Conservation (phyloP, 768 basidiomycete genomes). For the Suillus paluster region DNA sequence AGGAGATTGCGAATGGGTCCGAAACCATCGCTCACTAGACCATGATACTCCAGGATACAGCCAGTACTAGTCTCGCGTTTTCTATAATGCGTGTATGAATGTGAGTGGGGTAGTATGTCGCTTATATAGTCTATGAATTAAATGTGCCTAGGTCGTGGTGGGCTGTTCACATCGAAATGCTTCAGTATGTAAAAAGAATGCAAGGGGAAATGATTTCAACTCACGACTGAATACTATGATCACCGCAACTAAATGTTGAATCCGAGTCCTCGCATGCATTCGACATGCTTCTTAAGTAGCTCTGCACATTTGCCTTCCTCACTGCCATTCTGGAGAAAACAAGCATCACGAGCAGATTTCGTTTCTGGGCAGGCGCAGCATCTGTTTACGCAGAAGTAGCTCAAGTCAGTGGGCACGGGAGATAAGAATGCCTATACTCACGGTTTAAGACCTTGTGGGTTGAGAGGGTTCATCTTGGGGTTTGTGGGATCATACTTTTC, state of each 20-base stretch:
- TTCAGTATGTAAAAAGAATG: background rate
- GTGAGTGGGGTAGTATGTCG: background rate
- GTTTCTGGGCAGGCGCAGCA: conserved; percentile 97
- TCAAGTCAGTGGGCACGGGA: background rate
- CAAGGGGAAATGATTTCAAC: background rate
- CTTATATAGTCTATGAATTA: background rate
- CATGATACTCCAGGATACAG: background rate
- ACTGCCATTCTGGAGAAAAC: conserved; percentile 75
- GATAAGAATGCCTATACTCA: conserved; percentile 43
- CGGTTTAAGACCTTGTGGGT: conserved; percentile 96
- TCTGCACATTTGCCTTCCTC: conserved; percentile 82
- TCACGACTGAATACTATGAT: background rate
- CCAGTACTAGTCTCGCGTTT: background rate
- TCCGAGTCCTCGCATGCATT: conserved; percentile 90
- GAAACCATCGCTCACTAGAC: background rate
- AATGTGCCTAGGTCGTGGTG: background rate
- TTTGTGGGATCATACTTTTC: conserved; percentile 72
- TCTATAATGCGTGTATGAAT: background rate
- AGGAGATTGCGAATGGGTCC: background rate
- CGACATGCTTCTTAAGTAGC: conserved; percentile 77
- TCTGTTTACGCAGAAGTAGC: conserved; percentile 44
- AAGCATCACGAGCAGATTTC: conserved; percentile 91
- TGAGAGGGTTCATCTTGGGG: conserved; percentile 84
- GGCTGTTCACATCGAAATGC: background rate
- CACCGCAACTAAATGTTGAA: conserved; percentile 67